Conservation (phyloP, 1,284 basidiomycete species). For the Ceratobasidium theobromae region DNA sequence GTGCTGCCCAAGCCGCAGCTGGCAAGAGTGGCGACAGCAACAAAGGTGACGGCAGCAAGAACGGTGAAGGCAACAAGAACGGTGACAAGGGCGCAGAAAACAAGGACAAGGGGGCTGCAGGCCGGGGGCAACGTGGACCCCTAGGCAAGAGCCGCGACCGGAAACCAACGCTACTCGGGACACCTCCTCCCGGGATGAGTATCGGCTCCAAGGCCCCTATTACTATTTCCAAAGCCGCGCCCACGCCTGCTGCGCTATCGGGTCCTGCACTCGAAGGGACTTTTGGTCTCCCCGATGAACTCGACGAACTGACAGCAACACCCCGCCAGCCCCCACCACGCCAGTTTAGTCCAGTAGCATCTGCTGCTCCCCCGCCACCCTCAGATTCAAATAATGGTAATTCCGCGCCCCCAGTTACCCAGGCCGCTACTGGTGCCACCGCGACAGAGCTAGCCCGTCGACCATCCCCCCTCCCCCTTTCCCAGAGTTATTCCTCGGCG, state of each 20-base stretch:
- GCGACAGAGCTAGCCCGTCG: constrained; percentile 22
- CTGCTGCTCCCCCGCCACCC: constrained; percentile 28
- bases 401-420: neutral
- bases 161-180: constrained; percentile 34
- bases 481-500: constrained; percentile 42
- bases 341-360: constrained; percentile 31
- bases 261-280: constrained; percentile 59
- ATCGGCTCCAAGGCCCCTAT: constrained; percentile 49
- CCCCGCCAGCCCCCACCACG: constrained; percentile 46
- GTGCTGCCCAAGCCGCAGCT: constrained; percentile 78
- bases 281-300: constrained; percentile 63
- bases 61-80: constrained; percentile 35
- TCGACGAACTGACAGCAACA: constrained; percentile 50
- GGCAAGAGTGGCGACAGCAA: constrained; percentile 47
- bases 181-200: constrained; percentile 35
- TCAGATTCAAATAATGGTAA: constrained; percentile 2
- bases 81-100: constrained; percentile 44
- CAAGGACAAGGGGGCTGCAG: too few species aligned
- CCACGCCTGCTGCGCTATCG: constrained; percentile 59
- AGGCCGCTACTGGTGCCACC: neutral
- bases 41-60: constrained; percentile 36
- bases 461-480: constrained; percentile 53
- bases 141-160: constrained; percentile 44
- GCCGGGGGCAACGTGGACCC: too few species aligned
- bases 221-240: constrained; percentile 70